These are phyloP conservation scores for Penicillium subrubescens DNA, from an alignment of 495 filamentous ascomycete species.

Conservation along the genomic window DNA sequence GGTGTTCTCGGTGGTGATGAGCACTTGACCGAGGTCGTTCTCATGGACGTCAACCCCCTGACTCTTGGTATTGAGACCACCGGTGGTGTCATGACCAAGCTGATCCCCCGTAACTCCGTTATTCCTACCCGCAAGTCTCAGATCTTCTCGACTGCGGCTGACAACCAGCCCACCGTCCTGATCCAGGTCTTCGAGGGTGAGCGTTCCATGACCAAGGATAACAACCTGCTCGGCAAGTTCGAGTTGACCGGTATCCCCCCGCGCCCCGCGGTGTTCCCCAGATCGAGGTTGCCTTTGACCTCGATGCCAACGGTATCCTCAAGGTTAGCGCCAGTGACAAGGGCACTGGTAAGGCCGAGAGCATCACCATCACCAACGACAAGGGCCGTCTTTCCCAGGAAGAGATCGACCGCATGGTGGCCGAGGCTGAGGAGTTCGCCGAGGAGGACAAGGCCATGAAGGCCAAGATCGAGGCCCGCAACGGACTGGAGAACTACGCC, in stretches of 20 bases:
- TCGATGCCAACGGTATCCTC: slow-evolving; percentile 99
- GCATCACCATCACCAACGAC: slow-evolving; percentile 99
- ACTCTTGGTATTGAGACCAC: slow-evolving; percentile 99
- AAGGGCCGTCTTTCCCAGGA: slow-evolving; percentile 98
- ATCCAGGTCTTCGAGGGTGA: slow-evolving; percentile 99
- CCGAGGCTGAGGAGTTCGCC: slow-evolving; percentile 96
- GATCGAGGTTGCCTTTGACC: slow-evolving; percentile 98
- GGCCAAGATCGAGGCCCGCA: slow-evolving; percentile 91
- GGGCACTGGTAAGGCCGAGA: slow-evolving; percentile 97
- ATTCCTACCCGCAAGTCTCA: slow-evolving; percentile 99
- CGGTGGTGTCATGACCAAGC: slow-evolving; percentile 98
- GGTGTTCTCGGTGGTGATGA: slow-evolving; percentile 98
- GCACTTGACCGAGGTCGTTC: slow-evolving; percentile 91
- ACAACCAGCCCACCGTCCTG: slow-evolving; percentile 99
- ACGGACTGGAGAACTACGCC: slow-evolving; percentile 94
- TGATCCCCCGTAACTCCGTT: slow-evolving; percentile 98
- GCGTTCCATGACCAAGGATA: slow-evolving; percentile 98
- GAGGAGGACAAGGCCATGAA: slow-evolving; percentile 98
- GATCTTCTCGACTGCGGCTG: slow-evolving; percentile 98
- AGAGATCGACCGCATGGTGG: slow-evolving; percentile 98
- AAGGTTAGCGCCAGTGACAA: slow-evolving; percentile 98
- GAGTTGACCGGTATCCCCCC: slow-evolving; percentile 97
- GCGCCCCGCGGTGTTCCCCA: slow-evolving; percentile 98
- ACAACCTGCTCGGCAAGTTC: slow-evolving; percentile 98
- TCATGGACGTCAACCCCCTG: slow-evolving; percentile 95